phyloP scores from a whole-genome alignment of 352 stramenopile genomes.

The Phytopythium vexans region DNA sequence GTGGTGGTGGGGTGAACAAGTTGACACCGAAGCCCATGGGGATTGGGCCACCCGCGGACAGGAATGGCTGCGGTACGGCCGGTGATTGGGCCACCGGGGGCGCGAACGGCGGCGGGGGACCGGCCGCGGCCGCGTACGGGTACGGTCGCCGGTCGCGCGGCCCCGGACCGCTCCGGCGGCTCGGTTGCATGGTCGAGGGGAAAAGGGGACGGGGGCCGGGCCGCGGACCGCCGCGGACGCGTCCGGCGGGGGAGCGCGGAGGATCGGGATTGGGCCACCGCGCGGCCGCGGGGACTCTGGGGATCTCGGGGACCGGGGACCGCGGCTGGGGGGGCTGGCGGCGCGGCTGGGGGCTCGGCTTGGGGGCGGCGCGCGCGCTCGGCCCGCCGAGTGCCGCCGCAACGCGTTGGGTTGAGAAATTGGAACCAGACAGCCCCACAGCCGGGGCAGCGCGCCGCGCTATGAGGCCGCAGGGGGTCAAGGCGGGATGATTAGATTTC shows the following conservation, averaged over 20 bases:
- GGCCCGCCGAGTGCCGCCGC: too few species aligned
- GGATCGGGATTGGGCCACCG: neutral
- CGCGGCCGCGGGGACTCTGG: neutral
- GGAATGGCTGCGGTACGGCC: neutral
- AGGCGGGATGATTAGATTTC: too few species aligned
- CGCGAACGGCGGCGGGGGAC: neutral
- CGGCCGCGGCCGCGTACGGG: neutral
- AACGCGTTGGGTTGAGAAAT: too few species aligned
- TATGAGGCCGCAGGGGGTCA: too few species aligned
- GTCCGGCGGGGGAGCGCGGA: neutral
- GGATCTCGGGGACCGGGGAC: neutral
- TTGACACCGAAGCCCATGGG: constrained; percentile 23
- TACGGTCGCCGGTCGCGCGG: constrained; percentile 3
- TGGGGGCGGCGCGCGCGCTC: too few species aligned
- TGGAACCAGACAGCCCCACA: too few species aligned
- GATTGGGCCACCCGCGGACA: constrained; percentile 17
- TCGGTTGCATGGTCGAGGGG: neutral
- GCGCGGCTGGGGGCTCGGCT: too few species aligned
- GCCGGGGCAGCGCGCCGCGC: too few species aligned
- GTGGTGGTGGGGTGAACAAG: constrained; percentile 3
- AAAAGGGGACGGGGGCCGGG: neutral
- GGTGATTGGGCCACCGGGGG: neutral
- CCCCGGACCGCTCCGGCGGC: neutral
- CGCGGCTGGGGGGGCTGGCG: neutral
- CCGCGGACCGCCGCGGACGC: neutral